Evolutionary conservation across 306 rosid genomes (phyloP).

Genomic region (Aeschynomene evenia): DNA sequence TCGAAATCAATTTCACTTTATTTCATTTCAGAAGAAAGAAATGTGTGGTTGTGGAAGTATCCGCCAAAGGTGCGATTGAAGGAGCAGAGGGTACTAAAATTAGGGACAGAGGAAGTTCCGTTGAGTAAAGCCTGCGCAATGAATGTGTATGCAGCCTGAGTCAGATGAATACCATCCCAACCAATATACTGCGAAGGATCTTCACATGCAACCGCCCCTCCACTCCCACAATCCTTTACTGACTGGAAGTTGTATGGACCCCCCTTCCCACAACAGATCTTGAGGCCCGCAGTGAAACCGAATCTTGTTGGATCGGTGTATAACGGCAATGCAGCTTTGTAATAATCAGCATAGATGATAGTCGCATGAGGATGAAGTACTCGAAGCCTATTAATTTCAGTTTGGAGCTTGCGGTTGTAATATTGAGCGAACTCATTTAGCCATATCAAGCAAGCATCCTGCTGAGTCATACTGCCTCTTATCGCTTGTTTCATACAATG

Average conservation of each 20-base stretch:
- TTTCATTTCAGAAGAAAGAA: background rate
- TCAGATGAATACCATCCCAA: conserved; percentile 64
- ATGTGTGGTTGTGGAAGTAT: background rate
- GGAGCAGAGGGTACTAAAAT: background rate
- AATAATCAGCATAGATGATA: conserved; percentile 53
- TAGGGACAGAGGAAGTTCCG: conserved; percentile 33
- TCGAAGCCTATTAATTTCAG: conserved; percentile 30
- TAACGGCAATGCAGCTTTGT: conserved; percentile 37
- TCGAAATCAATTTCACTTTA: too few species aligned
- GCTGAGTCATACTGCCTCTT: conserved; percentile 34
- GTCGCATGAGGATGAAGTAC: conserved; percentile 28
- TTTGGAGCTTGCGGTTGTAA: conserved; percentile 43
- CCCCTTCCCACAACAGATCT: conserved; percentile 39
- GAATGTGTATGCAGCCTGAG: conserved; percentile 58
- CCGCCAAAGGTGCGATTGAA: background rate
- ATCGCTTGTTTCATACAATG: conserved; percentile 17
- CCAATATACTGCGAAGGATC: conserved; percentile 45
- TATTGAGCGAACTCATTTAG: conserved; percentile 40
- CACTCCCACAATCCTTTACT: conserved; percentile 14
- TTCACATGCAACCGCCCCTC: conserved; percentile 29
- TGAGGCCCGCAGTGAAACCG: conserved; percentile 31
- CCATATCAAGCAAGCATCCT: conserved; percentile 53
- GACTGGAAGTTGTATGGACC: conserved; percentile 33
- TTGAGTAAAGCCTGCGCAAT: conserved; percentile 35
- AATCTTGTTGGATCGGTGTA: conserved; percentile 31